Base-by-base conservation (phyloP, 805 yeast species). In the Cyberlindnera xishuangbannaensis region DNA sequence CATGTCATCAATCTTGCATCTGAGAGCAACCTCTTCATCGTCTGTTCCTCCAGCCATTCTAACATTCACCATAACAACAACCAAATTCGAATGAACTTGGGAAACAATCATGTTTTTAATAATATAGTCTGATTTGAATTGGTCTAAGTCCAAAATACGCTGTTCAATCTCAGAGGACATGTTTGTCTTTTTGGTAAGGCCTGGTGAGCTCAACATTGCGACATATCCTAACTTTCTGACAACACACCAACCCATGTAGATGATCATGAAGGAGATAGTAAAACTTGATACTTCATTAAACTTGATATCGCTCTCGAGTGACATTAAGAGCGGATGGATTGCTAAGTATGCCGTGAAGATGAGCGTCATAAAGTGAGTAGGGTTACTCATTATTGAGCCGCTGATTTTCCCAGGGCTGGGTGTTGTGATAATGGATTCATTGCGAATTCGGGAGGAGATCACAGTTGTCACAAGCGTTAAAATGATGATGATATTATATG, bases 1-100 rank as follows among this genome's bases (percentile, higher is more conserved):
- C 4, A 76, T 58, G 7, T 69, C 59, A 26, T 59, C 55, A 3
- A 71, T 57, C 37, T 76, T 76, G 39, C 65, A 67, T 27, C 82
- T 53, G 21, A 83, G 48, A 20, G 64, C 58, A 1, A 74, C 55
- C 51, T 82, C 90, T 28, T 81, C 87, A 35, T 80, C 84, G 41
- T 73, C 74, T 4, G 82, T 72, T 1, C 79, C 83, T n/a, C 88
- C 88, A 29, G 61, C 56, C 81, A 83, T 76, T 15, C 54, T 56
- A 4, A 83, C 44, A 35, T 62, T 67, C 13, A 79, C 41, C 4
- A 84, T 68, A 2, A 78, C 72, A 16, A 83, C 65, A 44, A 67
- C 75, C 4, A 79, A 58, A 38, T 68, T 69, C 50, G 76, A 73
- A 50, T 78, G 82, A 24, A 80, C 78, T 44, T 79, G 76, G 4